phyloP scores from a whole-genome alignment of 805 yeast genomes.

The Kodamaea fukazawae region DNA sequence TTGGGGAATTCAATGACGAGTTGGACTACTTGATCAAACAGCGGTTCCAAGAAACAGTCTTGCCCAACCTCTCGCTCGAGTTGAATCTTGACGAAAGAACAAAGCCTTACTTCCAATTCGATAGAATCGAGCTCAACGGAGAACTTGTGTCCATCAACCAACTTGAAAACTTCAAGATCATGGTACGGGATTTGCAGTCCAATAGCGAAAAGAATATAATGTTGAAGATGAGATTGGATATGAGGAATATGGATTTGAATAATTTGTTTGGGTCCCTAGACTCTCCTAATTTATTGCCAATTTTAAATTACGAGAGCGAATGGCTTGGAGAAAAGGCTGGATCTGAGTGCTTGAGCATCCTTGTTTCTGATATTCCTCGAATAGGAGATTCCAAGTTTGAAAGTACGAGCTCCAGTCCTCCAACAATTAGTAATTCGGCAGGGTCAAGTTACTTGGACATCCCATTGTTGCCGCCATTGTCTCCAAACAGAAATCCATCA shows the following conservation, averaged over 20 bases:
- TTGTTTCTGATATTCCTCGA: slow-evolving; percentile 6
- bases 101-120: slow-evolving; percentile 15
- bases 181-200: slow-evolving; percentile 16
- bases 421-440: slow-evolving; percentile 2
- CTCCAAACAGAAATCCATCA: slow-evolving; percentile 32
- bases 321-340: slow-evolving; percentile 12
- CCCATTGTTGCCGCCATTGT: slow-evolving; percentile 29
- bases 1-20: slow-evolving; percentile 17
- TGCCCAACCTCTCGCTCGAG: slow-evolving; percentile 22
- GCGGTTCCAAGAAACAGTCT: slow-evolving; percentile 18
- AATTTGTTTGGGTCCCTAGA: slow-evolving; percentile 2
- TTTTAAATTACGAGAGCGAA: slow-evolving; percentile 8
- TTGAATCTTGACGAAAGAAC: slow-evolving; percentile 13
- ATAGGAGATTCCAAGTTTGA: slow-evolving; percentile 2
- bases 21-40: slow-evolving; percentile 13
- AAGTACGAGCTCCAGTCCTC: background rate
- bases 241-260: background rate
- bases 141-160: slow-evolving; percentile 14
- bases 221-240: slow-evolving; percentile 13
- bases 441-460: slow-evolving; percentile 16
- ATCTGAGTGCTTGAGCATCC: background rate
- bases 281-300: slow-evolving; percentile 7
- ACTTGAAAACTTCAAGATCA: slow-evolving; percentile 9
- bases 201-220: slow-evolving; percentile 15
- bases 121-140: slow-evolving; percentile 25